These are phyloP conservation scores for barrel medic (Medicago truncatula) DNA, from an alignment of 306 rosid species.

Conservation along the genomic window DNA sequence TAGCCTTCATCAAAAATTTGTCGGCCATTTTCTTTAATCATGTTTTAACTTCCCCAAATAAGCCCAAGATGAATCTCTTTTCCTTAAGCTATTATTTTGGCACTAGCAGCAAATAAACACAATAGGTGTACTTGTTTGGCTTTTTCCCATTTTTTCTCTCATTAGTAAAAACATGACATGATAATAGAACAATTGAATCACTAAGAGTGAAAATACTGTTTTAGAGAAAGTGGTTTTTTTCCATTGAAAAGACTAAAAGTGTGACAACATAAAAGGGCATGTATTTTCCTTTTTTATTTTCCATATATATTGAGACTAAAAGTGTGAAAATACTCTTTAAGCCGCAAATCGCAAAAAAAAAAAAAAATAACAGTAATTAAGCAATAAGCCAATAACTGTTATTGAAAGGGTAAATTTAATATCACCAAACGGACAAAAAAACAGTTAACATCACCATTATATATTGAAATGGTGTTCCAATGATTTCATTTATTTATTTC, in stretches of 20 bases:
- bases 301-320: no score
- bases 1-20: conserved; percentile 44
- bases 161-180: not conserved
- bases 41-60: conserved; percentile 31
- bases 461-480: no score
- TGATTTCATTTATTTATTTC: no score
- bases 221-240: not conserved
- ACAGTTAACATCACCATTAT: no score
- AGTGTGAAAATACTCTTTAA: no score
- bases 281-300: not conserved
- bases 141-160: not conserved
- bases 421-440: no score
- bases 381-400: no score
- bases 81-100: not conserved
- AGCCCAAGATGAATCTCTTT: conserved; percentile 32
- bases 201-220: not conserved
- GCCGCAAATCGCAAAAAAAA: no score
- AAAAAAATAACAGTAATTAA: no score
- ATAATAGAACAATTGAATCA: not conserved
- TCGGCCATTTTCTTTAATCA: conserved; percentile 58
- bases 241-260: not conserved
- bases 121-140: not conserved
- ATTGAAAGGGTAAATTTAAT: no score
- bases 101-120: not conserved
- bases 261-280: not conserved